Evolutionary conservation across 176 grass and related monocot species (phyloP).

Genomic region (Oryza punctata): DNA sequence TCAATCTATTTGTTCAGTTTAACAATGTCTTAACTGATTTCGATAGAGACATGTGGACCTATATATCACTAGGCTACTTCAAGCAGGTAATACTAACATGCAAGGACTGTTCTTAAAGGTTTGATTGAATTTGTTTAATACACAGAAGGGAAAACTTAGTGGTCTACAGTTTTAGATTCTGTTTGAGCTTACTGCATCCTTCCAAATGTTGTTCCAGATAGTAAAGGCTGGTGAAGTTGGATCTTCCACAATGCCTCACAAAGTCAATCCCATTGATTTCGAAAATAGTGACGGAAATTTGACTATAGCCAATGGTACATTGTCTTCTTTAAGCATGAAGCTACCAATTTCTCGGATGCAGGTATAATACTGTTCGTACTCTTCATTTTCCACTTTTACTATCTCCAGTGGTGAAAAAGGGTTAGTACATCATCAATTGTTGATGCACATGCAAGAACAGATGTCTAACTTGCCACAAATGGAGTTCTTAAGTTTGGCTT

Average conservation of each 20-base stretch:
- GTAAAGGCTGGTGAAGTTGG: conserved; percentile 91
- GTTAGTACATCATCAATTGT: background rate
- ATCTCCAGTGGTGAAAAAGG: conserved; percentile 2
- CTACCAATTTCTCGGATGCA: conserved; percentile 93
- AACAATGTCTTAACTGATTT: conserved; percentile 90
- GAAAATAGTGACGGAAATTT: conserved; percentile 98
- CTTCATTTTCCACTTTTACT: conserved; percentile 7
- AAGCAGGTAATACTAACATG: conserved; percentile 69
- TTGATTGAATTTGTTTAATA: background rate
- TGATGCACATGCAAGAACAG: background rate
- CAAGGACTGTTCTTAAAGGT: background rate
- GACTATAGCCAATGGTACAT: conserved; percentile 55
- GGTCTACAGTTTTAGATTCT: background rate
- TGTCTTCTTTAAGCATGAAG: conserved; percentile 85
- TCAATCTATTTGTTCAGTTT: conserved; percentile 83
- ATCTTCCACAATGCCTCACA: conserved; percentile 99
- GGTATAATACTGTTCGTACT: conserved; percentile 42
- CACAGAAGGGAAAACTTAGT: background rate
- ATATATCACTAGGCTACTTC: conserved; percentile 94
- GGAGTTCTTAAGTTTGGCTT: background rate
- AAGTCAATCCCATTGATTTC: conserved; percentile 99
- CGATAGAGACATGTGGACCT: conserved; percentile 92
- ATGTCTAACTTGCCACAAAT: background rate
- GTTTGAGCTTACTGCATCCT: conserved; percentile 26
- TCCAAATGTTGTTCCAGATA: conserved; percentile 53